Base-by-base conservation (phyloP, 192 early-diverging fungal genomes). In the Linnemannia schmuckeri region DNA sequence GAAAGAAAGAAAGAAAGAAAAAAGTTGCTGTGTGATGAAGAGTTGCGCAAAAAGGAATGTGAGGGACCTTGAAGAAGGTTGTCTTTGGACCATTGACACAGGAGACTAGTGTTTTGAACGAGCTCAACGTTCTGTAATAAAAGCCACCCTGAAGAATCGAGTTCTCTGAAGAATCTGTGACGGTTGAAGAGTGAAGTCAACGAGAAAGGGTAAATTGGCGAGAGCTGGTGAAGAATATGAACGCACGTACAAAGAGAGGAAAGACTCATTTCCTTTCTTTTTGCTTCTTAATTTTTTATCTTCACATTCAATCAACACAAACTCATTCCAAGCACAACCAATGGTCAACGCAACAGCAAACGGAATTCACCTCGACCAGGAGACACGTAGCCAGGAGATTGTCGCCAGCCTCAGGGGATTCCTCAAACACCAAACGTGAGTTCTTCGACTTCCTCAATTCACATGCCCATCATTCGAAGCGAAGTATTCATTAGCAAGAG, bases 361-460 rank as follows among this genome's bases (percentile, higher is more conserved):
- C 17, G 76, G 72, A 18, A 52, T 78, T 5, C 61, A 70, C 0
- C 76, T 81, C 75, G 85, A 87, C 49, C 72, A 70, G 0, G 85
- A 87, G 38, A 87, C 79, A n/a, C 79, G 79, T n/a, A 78, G 81
- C 40, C 63, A 81, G 69, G 79, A 87, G 61, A 87, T 87, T 63
- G 73, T 87, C 0, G 30, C 79, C 40, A 81, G 79, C 24, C 54
- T 87, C 54, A 70, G 85, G 38, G 76, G 63, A 61, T 87, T 87
- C 52, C 72, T 87, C 22, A 87, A 87, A 72, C 85, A 87, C 20
- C 85, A 87, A 49, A 87, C 79, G 85, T 87, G 57, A 72, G 75
- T 57, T 17, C 0, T 41, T 49, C 37, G 38, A 18, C 20, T 17
- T 46, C 8, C 30, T 35, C 52, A 22, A 6, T 12, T 17, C 12